Evolutionary conservation across 148 eudicot genomes (phyloP), one percentile per base, ranked within the genome.

Genomic region (Dysphania ambrosioides): DNA sequence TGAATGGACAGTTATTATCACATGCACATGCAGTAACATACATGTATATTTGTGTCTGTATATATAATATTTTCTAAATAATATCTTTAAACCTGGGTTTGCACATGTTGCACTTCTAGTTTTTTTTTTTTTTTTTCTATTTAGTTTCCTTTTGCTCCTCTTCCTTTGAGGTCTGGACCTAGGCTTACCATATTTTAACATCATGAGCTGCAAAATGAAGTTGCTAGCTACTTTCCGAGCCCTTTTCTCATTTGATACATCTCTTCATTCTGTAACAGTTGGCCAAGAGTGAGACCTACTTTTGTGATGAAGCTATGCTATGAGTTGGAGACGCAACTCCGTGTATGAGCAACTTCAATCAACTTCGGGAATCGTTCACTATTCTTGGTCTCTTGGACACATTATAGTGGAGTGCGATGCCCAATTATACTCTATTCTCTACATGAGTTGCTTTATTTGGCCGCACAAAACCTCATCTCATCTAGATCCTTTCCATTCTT

Each of bases 251-350:
- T 59, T 16, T 16, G 16, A 59, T 59, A 15, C 10, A 59, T 59
- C 27, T 23, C 63, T 59, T 59, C 63, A 13, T 59, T 59, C 10
- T 59, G 63, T 59, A 12, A 59, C 63, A 59, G 63, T 59, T 59
- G 63, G 27, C 63, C 19, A 21, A 59, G 63, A 59, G 15, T 59
- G 63, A 59, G 62, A 59, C 32, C 2, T 47, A 47, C 53, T 47
- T 15, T 47, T 47, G 6, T 47, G 4, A 47, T 47, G 53, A 18
- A 13, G 53, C 53, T 13, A 21, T 47, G 13, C 16, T 47, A 47
- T 47, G 53, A 47, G 16, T 47, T 47, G 53, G 53, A 47, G 63
- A 59, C 26, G 63, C 63, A 59, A 59, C 63, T 59, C 63, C 32
- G 18, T 12, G 63, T 59, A 10, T 59, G 63, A 59, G 29, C 32